phyloP scores from a whole-genome alignment of 306 rosid genomes.

The Delonix regia region DNA sequence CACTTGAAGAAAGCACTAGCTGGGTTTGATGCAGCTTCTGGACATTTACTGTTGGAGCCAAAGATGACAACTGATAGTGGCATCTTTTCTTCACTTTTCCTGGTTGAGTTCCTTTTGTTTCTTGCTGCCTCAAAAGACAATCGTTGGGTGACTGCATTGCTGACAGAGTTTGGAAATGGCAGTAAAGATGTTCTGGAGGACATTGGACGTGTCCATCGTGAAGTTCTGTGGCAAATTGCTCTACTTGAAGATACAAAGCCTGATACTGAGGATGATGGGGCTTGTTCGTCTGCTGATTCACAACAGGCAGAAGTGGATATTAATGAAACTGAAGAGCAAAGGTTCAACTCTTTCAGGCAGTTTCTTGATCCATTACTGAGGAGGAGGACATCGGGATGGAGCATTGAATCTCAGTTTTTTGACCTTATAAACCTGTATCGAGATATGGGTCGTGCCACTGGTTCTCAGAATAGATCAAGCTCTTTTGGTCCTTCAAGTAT shows the following conservation, averaged over 20 bases:
- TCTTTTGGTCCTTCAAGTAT: constrained; percentile 57
- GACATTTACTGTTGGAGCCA: constrained; percentile 78
- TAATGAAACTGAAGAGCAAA: constrained; percentile 84
- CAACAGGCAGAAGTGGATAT: constrained; percentile 69
- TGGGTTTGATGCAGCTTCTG: constrained; percentile 67
- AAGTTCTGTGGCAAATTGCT: constrained; percentile 94
- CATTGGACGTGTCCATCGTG: constrained; percentile 85
- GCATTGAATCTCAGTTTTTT: constrained; percentile 92
- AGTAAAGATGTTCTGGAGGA: constrained; percentile 91
- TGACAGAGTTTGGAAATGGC: constrained; percentile 89
- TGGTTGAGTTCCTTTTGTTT: constrained; percentile 93
- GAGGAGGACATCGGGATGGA: constrained; percentile 91
- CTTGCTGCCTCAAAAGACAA: constrained; percentile 98
- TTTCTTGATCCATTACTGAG: constrained; percentile 88
- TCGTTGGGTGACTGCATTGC: constrained; percentile 91
- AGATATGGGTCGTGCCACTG: constrained; percentile 85
- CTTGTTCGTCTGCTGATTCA: constrained; percentile 62
- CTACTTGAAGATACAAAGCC: constrained; percentile 77
- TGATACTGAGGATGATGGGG: constrained; percentile 65
- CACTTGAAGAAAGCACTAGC: constrained; percentile 83
- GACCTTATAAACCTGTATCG: constrained; percentile 89
- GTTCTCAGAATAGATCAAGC: constrained; percentile 67
- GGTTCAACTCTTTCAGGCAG: constrained; percentile 93
- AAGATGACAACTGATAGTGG: constrained; percentile 65
- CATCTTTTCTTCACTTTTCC: constrained; percentile 76